Evolutionary conservation across 139 green algal species (phyloP), one percentile per base, ranked within the genome.

Genomic region (Auxenochlorella pyrenoidosa): DNA sequence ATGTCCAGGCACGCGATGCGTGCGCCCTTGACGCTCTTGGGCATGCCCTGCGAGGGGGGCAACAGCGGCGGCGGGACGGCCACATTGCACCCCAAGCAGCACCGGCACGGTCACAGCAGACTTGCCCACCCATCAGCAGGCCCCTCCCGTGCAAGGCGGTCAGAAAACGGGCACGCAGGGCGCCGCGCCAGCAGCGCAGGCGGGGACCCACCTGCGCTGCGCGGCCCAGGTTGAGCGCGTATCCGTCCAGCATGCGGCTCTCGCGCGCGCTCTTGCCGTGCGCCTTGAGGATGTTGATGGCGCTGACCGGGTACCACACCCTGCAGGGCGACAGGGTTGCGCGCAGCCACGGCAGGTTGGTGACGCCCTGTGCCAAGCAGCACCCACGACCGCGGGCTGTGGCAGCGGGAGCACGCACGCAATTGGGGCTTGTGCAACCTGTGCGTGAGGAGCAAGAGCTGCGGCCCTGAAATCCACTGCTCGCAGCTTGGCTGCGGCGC

Each of bases 221-320:
- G 4, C 97, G 89, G 1, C 91, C 94, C 82, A 97, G 90, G 94
- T 99, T 99, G 84, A 99, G 91, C 12, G 98, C 98, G 85, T 99
- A 99, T 10, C 98, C 98, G 43, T 97, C 92, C n/a, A 99, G 90
- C 58, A 99, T 90, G 47, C 78, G 47, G 70, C 91, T 96, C 84
- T 99, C 98, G 38, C 92, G 89, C 0, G 95, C 93, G 78, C 90
- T 96, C 89, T 98, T 98, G 51, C 98, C 98, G 88, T 98, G 97
- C 36, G 98, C 98, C 89, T 99, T 99, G 18, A 99, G 94, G 59
- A 99, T 93, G 90, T 99, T 99, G 91, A 99, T 96, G n/a, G 97
- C 94, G 88, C 96, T 97, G 60, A 99, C 93, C 0, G 97, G 97
- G 92, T 99, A 99, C 21, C 86, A 88, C 26, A 92, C 82, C 68